These are phyloP conservation scores for Ottelia alismoides DNA, from an alignment of 106 monocot species.

Conservation along the genomic window DNA sequence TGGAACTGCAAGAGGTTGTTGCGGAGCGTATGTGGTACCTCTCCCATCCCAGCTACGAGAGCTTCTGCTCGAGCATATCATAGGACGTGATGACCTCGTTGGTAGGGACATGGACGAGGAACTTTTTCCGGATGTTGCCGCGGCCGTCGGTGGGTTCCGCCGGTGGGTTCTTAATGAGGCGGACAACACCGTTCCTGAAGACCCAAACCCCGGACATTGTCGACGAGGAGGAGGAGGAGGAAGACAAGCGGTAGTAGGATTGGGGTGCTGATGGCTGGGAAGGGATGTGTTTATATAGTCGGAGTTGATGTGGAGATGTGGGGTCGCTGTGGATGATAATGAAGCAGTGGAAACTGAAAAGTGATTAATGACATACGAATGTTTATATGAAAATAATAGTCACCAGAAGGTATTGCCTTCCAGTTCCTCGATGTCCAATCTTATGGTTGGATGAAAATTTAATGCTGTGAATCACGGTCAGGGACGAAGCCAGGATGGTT, in stretches of 20 bases:
- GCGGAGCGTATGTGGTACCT: conserved; percentile 13
- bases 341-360: too few relatives aligned
- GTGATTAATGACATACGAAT: too few relatives aligned
- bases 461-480: too few relatives aligned
- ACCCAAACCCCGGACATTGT: conserved; percentile 14
- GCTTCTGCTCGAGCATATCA: conserved; percentile 36
- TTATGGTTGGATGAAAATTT: too few relatives aligned
- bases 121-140: conserved; percentile 21
- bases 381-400: too few relatives aligned
- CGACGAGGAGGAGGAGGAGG: neutral
- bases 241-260: neutral
- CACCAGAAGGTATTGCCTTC: too few relatives aligned
- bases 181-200: conserved; percentile 10
- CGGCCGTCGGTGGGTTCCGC: neutral
- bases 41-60: conserved; percentile 46
- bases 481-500: too few relatives aligned
- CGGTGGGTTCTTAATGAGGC: neutral
- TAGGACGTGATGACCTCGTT: conserved; percentile 43
- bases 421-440: too few relatives aligned
- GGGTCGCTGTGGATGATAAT: too few relatives aligned
- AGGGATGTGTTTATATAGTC: too few relatives aligned
- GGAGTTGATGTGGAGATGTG: too few relatives aligned
- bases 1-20: conserved; percentile 56
- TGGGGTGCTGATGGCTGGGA: too few relatives aligned
- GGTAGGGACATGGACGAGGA: conserved; percentile 44